phyloP scores from a whole-genome alignment of 163 green algal genomes.

The Picocystis sp. region DNA sequence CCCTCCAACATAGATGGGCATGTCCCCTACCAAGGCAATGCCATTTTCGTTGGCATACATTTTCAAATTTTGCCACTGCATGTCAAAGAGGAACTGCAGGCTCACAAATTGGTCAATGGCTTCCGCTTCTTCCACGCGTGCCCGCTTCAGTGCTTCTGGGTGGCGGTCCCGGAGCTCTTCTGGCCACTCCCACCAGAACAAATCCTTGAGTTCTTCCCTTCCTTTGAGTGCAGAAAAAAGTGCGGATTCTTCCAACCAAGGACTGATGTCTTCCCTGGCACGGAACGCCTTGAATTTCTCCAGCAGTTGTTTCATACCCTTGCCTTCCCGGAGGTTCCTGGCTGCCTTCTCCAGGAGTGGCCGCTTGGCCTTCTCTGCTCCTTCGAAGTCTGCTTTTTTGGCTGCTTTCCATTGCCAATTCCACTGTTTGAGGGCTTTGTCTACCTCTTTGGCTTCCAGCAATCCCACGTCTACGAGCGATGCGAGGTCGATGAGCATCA shows the following conservation, averaged over 20 bases:
- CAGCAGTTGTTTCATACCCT: too few relatives aligned
- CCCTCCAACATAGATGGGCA: slow-evolving; percentile 90
- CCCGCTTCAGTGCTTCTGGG: slow-evolving; percentile 20
- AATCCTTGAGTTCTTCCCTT: too few relatives aligned
- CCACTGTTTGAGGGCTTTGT: too few relatives aligned
- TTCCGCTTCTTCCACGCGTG: slow-evolving; percentile 23
- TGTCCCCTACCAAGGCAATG: slow-evolving; percentile 85
- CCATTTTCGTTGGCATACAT: slow-evolving; percentile 71
- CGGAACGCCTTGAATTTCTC: slow-evolving; percentile 20
- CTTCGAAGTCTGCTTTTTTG: slow-evolving; percentile 10
- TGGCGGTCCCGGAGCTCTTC: slow-evolving; percentile 35
- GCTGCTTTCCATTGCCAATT: background rate
- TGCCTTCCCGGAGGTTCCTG: slow-evolving; percentile 27
- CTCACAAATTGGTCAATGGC: slow-evolving; percentile 72
- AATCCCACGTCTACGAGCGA: slow-evolving; percentile 67
- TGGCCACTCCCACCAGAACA: slow-evolving; percentile 83
- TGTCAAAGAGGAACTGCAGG: slow-evolving; percentile 88
- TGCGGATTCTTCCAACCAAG: slow-evolving; percentile 1
- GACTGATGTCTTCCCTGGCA: background rate
- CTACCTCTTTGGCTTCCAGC: slow-evolving; percentile 32
- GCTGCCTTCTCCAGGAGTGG: slow-evolving; percentile 65
- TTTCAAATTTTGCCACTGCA: slow-evolving; percentile 74
- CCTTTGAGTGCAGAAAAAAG: background rate
- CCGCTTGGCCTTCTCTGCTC: slow-evolving; percentile 30
- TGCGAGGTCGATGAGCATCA: slow-evolving; percentile 73